phyloP scores from a whole-genome alignment of 345 rosid species.

The Chamaenerion angustifolium region DNA sequence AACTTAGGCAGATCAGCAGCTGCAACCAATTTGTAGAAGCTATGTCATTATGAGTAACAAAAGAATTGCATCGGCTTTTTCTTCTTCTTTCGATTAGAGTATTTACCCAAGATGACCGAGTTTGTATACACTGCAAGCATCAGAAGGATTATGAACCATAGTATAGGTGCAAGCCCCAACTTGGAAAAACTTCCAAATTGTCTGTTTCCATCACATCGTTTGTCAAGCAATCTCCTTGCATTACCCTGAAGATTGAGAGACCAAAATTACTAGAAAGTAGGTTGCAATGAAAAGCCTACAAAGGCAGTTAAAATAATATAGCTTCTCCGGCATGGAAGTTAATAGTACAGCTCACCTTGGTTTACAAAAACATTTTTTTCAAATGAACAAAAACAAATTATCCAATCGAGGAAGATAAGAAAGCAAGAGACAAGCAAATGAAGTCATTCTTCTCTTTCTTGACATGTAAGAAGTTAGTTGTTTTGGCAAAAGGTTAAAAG shows the following conservation, averaged over 20 bases:
- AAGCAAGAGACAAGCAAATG: no score
- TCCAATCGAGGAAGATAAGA: no score
- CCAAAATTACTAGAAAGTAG: not conserved
- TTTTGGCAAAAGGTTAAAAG: no score
- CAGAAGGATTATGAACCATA: constrained; percentile 55
- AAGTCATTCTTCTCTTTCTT: no score
- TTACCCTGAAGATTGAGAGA: constrained; percentile 52
- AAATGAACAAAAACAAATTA: no score
- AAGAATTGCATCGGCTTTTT: constrained; percentile 8
- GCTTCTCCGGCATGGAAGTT: no score
- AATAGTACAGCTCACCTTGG: no score
- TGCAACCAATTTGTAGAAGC: constrained; percentile 21
- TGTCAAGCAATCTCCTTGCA: constrained; percentile 82
- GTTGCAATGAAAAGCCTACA: not conserved
- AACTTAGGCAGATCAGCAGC: constrained; percentile 67
- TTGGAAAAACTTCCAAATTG: constrained; percentile 64
- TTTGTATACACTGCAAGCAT: constrained; percentile 52
- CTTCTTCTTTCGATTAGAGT: constrained; percentile 7
- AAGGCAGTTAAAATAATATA: no score
- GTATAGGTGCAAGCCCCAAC: constrained; percentile 77
- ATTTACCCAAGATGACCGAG: constrained; percentile 63
- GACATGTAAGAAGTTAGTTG: no score
- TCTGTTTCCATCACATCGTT: constrained; percentile 58
- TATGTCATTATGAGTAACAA: not conserved
- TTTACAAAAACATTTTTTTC: no score